Base-by-base conservation (phyloP, 306 rosid genomes). In the Sophora flavescens region DNA sequence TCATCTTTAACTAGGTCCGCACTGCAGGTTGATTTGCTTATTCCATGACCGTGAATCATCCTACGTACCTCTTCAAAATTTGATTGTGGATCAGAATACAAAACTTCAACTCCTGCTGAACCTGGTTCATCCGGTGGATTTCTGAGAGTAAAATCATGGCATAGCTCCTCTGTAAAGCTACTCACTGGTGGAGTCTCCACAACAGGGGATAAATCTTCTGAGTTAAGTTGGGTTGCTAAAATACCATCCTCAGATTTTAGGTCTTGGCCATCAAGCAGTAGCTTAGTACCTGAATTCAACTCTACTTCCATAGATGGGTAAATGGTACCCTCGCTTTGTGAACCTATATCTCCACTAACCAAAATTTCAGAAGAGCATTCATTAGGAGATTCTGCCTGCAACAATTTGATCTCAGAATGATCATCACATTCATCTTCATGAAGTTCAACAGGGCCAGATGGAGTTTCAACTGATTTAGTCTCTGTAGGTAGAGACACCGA, bases 261-360 rank as follows among this genome's bases (percentile, higher is more conserved):
- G 76, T 66, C 47, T 52, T 11, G 70, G 78, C 54, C 61, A 17
- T 77, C 85, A 68, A 48, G 84, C 62, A 52, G 69, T 8, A 71
- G 57, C 47, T 50, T 33, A 57, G 68, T 61, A 67, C 67, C 81
- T 38, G 82, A 67, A 78, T 48, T 63, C 13, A 63, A 56, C 64
- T 81, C 84, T 76, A 33, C 78, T 52, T 81, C 80, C 71, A 44
- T 44, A 61, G 86, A 63, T 22, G 88, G 68, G 83, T 58, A 16
- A 71, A 68, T 48, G 28, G 73, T 78, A 75, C 78, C 87, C 65
- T 78, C 85, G 63, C 79, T 85, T n/a, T 67, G 80, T 68, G 83
- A 65, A 76, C 64, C 88, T 77, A 57, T 72, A 75, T 74, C 62
- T 77, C 65, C 77, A 62, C 61, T 38, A 11, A 60, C 53, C 56